These are phyloP conservation scores for Wallacemonas sp. DNA, from an alignment of 208 protist genomes.

Conservation along the genomic window DNA sequence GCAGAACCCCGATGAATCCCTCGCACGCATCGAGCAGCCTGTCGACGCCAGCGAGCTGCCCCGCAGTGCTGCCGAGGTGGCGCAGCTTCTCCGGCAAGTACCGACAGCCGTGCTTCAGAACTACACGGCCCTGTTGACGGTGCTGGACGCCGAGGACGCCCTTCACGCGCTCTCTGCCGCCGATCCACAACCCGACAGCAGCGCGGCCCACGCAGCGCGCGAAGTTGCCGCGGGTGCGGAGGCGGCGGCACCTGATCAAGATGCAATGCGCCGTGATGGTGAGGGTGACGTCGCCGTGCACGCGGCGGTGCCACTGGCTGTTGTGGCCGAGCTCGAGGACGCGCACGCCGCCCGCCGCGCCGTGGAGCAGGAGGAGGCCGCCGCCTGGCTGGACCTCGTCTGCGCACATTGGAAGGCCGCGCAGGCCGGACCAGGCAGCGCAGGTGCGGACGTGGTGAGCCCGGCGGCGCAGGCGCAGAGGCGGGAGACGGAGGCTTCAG, in stretches of 20 bases:
- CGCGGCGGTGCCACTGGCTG: background rate
- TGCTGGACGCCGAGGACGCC: background rate
- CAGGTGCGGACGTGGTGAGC: too few relatives aligned
- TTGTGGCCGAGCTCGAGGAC: background rate
- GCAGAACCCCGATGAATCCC: background rate
- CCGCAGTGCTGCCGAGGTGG: background rate
- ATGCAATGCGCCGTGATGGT: background rate
- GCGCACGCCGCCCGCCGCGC: background rate
- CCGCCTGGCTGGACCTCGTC: constrained; percentile 2
- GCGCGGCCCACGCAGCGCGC: background rate
- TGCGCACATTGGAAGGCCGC: constrained; percentile 7
- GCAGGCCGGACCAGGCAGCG: too few relatives aligned
- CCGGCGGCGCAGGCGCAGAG: background rate
- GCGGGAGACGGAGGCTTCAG: background rate
- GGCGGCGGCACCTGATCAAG: background rate
- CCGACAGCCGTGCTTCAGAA: constrained; percentile 1
- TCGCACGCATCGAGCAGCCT: background rate
- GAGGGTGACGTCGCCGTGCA: background rate
- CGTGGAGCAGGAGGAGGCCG: background rate
- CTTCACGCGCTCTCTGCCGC: background rate
- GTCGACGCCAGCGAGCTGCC: background rate
- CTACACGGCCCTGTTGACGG: background rate
- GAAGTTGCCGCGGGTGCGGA: too few relatives aligned
- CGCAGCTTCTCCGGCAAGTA: constrained; percentile 4
- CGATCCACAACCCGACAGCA: background rate